Conservation (phyloP, 1,284 basidiomycete species). For the Vanrija sp. region DNA sequence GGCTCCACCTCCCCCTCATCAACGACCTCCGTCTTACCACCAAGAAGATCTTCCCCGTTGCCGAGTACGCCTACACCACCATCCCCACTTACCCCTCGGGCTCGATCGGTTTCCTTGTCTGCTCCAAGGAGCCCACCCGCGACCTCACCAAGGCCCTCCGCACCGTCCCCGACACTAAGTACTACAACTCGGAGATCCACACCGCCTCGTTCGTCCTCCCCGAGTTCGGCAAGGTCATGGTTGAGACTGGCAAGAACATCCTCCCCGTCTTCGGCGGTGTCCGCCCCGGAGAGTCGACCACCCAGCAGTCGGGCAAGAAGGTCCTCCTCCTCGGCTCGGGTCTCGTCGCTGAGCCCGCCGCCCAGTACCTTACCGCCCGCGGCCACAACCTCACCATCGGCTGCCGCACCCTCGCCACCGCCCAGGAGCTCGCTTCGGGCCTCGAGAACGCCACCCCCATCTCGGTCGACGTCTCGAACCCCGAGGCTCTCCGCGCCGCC, state of each 20-base stretch:
- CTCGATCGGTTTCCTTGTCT: slow-evolving; percentile 93
- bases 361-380: slow-evolving; percentile 85
- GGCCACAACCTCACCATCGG: slow-evolving; percentile 79
- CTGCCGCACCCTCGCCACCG: slow-evolving; percentile 76
- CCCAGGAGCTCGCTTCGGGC: slow-evolving; percentile 64
- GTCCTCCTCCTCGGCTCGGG: slow-evolving; percentile 90
- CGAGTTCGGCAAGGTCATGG: slow-evolving; percentile 76
- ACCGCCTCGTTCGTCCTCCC: slow-evolving; percentile 81
- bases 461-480: slow-evolving; percentile 77
- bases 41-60: slow-evolving; percentile 72
- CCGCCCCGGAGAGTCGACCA: slow-evolving; percentile 53
- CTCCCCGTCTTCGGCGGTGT: slow-evolving; percentile 60
- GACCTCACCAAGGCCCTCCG: slow-evolving; percentile 68
- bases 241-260: slow-evolving; percentile 69
- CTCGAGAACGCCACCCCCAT: slow-evolving; percentile 69
- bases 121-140: slow-evolving; percentile 70
- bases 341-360: slow-evolving; percentile 89
- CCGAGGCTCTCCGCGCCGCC: slow-evolving; percentile 69
- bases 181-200: slow-evolving; percentile 86
- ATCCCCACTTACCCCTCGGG: slow-evolving; percentile 98
- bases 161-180: slow-evolving; percentile 66
- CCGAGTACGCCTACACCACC: slow-evolving; percentile 92
- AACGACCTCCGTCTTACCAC: slow-evolving; percentile 70
- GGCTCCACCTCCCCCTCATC: slow-evolving; percentile 92
- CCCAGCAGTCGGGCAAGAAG: slow-evolving; percentile 58